Conservation (phyloP, 108 stramenopile genomes). For the Fistulifera pelliculosa region DNA sequence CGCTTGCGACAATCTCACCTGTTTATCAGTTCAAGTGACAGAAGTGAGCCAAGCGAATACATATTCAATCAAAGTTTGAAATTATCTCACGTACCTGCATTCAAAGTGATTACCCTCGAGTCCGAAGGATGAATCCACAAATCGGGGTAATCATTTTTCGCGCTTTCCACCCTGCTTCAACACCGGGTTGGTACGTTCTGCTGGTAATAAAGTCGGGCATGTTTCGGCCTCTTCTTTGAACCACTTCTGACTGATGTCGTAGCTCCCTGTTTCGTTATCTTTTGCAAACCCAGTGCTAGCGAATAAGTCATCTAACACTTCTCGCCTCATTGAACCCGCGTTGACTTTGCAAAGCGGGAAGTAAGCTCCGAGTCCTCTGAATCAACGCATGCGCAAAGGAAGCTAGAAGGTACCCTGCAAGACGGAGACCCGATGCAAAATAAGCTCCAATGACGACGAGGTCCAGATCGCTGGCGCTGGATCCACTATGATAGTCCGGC, state of each 20-base stretch:
- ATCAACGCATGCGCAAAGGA: slow-evolving; percentile 62
- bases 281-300: slow-evolving; percentile 41
- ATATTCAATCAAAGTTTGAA: too few species aligned
- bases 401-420: slow-evolving; percentile 34
- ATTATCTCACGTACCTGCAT: slow-evolving; percentile 39
- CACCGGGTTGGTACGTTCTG: slow-evolving; percentile 41
- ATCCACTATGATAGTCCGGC: slow-evolving; percentile 37
- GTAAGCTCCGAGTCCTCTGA: slow-evolving; percentile 33
- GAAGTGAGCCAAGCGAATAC: too few species aligned
- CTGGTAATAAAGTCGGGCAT: slow-evolving; percentile 63
- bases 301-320: slow-evolving; percentile 24
- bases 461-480: slow-evolving; percentile 53
- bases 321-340: slow-evolving; percentile 21
- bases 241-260: slow-evolving; percentile 60
- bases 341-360: slow-evolving; percentile 53
- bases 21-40: too few species aligned
- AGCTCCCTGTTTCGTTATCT: slow-evolving; percentile 28
- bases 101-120: slow-evolving; percentile 60
- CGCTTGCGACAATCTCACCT: slow-evolving; percentile 42
- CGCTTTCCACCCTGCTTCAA: slow-evolving; percentile 52
- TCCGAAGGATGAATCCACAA: slow-evolving; percentile 70
- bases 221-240: slow-evolving; percentile 29
- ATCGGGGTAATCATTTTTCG: slow-evolving; percentile 40
- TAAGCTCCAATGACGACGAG: slow-evolving; percentile 21
- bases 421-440: slow-evolving; percentile 36